Percentiles rank a stretch among this genome's conserved stretches.
Conservation (phyloP, 805 yeast genomes). For the Saccharomycopsis sp. region DNA sequence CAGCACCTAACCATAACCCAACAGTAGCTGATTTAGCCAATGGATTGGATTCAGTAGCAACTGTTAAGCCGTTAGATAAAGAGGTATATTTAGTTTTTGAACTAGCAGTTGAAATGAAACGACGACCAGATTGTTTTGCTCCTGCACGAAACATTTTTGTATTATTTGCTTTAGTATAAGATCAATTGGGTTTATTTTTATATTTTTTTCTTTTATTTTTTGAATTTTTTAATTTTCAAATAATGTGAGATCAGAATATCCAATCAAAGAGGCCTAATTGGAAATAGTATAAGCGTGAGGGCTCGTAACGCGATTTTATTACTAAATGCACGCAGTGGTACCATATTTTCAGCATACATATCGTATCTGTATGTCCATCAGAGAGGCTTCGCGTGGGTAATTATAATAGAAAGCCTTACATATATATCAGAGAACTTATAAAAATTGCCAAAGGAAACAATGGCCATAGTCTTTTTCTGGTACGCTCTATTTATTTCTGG, state of each 20-base stretch:
- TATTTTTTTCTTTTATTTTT: too few species aligned
- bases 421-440: too few species aligned
- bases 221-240: not conserved
- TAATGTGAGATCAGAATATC: not conserved
- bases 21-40: slow-evolving; percentile 49
- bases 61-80: slow-evolving; percentile 64
- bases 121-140: slow-evolving; percentile 31
- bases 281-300: not conserved
- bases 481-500: too few species aligned
- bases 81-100: slow-evolving; percentile 64
- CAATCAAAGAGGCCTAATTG: not conserved
- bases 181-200: too few species aligned
- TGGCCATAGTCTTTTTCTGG: too few species aligned
- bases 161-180: not conserved
- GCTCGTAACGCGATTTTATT: not conserved
- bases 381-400: too few species aligned
- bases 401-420: too few species aligned
- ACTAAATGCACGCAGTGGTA: too few species aligned
- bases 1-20: slow-evolving; percentile 69
- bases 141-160: slow-evolving; percentile 14
- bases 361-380: too few species aligned
- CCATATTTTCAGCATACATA: too few species aligned
- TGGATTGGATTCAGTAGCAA: slow-evolving; percentile 62
- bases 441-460: too few species aligned
- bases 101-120: slow-evolving; percentile 51